phyloP scores from a whole-genome alignment of 1,284 basidiomycete species.

The Schizophyllum commune region DNA sequence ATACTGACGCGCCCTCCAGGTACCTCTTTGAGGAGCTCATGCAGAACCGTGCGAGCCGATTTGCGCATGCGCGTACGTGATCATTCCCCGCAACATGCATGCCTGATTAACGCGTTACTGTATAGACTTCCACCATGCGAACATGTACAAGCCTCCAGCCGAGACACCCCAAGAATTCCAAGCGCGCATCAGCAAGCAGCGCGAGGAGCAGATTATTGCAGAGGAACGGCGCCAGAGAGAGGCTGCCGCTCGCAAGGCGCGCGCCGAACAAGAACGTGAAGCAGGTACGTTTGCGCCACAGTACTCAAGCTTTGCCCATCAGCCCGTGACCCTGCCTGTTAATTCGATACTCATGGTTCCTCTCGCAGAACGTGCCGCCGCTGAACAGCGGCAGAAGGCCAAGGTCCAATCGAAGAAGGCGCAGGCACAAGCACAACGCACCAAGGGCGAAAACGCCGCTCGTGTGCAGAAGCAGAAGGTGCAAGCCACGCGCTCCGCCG shows the following conservation, averaged over 20 bases:
- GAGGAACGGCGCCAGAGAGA: slow-evolving; percentile 42
- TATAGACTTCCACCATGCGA: slow-evolving; percentile 1
- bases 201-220: slow-evolving; percentile 47
- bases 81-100: slow-evolving; percentile 20
- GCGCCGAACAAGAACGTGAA: slow-evolving; percentile 41
- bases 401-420: slow-evolving; percentile 50
- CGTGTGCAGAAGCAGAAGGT: slow-evolving; percentile 36
- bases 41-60: slow-evolving; percentile 28
- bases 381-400: slow-evolving; percentile 48
- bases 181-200: slow-evolving; percentile 37
- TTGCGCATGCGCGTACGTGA: slow-evolving; percentile 21
- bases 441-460: slow-evolving; percentile 41
- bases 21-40: slow-evolving; percentile 40
- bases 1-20: slow-evolving; percentile 20
- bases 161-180: slow-evolving; percentile 45
- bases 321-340: neutral
- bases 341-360: slow-evolving; percentile 11
- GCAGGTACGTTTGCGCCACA: slow-evolving; percentile 29
- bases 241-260: slow-evolving; percentile 35
- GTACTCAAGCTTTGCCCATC: neutral
- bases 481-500: slow-evolving; percentile 48
- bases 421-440: slow-evolving; percentile 40
- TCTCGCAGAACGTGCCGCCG: slow-evolving; percentile 39
- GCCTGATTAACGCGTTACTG: slow-evolving; percentile 1
- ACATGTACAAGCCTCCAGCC: slow-evolving; percentile 7